Evolutionary conservation across 2,329 filamentous ascomycete genomes (phyloP), one percentile per base, ranked within the genome.

Genomic region (Monosporascus sp.): DNA sequence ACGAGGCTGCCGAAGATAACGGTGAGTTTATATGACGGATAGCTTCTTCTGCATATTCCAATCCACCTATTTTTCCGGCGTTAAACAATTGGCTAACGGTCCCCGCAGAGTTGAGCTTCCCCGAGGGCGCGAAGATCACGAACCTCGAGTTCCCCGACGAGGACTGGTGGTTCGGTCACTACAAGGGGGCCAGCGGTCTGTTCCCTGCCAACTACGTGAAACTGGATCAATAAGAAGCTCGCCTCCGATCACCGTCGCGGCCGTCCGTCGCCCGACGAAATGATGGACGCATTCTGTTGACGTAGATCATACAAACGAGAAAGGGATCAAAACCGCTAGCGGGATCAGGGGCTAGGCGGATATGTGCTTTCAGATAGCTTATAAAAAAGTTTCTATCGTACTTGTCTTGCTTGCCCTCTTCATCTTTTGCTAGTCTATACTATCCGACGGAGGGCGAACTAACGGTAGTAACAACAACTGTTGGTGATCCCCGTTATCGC

Each of bases 91-190:
- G 55, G 64, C 64, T 68, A 50, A 65, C 61, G 75, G 83, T 67
- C 65, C 84, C 27, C 31, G 48, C 62, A 84, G 81, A 84, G 62
- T 66, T 84, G 58, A 91, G 87, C 68, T 99, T 99, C 75, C 90
- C 90, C 3, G 94, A 99, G 65, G 87, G 88, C 31, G 93, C 89
- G 39, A 90, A 78, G 58, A 87, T 99, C 62, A 88, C 82, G 27
- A 81, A 88, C 65, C 76, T 99, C 59, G 90, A 97, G 75, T 97
- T 97, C 72, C 94, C 94, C 2, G 94, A 97, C 64, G 93, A 97
- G 60, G 94, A 99, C 68, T 99, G 94, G 94, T 99, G 94, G 94
- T 88, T 93, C 63, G 94, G 94, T 54, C 84, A 89, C 64, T 95
- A 88, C 70, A 79, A 85, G 25, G 91, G 91, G 49, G 81, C 86